These are phyloP conservation scores for Cytidiella melzeri DNA, from an alignment of 768 basidiomycete species.

Conservation along the genomic window DNA sequence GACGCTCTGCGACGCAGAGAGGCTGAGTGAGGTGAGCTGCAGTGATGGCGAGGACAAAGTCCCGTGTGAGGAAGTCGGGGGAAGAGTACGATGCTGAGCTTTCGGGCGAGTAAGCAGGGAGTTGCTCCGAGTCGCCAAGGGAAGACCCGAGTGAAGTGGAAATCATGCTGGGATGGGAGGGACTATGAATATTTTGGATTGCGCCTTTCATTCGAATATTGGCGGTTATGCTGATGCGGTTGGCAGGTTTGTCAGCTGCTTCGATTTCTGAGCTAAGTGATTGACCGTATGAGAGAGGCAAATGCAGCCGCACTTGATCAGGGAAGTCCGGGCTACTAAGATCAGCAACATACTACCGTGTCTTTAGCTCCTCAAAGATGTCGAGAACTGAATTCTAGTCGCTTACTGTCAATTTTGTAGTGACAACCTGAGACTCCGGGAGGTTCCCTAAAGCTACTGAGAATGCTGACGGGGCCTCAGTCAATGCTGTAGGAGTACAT, in stretches of 20 bases:
- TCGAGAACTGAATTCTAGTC: constrained; percentile 9
- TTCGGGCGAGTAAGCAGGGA: constrained; percentile 29
- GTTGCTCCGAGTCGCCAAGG: constrained; percentile 1
- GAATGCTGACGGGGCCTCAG: too few species aligned
- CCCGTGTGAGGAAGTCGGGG: constrained; percentile 34
- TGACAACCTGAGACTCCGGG: constrained; percentile 25
- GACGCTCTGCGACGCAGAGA: constrained; percentile 49
- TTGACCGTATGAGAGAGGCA: constrained; percentile 52
- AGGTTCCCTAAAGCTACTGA: too few species aligned
- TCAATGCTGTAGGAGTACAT: not conserved
- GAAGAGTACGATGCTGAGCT: constrained; percentile 37
- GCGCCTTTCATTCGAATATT: constrained; percentile 46
- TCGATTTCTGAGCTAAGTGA: constrained; percentile 31
- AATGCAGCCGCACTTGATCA: constrained; percentile 46
- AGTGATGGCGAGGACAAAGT: constrained; percentile 46
- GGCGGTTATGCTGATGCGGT: constrained; percentile 32
- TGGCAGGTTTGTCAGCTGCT: constrained; percentile 23
- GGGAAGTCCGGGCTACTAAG: constrained; percentile 42
- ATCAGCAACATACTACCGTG: constrained; percentile 50
- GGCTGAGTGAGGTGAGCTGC: constrained; percentile 46
- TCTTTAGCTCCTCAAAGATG: constrained; percentile 1
- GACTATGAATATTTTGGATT: constrained; percentile 36
- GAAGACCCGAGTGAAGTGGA: constrained; percentile 29
- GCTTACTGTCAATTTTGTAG: constrained; percentile 35
- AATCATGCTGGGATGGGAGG: constrained; percentile 35